phyloP scores from a whole-genome alignment of 352 stramenopile genomes.

The Phytophthora citricola region DNA sequence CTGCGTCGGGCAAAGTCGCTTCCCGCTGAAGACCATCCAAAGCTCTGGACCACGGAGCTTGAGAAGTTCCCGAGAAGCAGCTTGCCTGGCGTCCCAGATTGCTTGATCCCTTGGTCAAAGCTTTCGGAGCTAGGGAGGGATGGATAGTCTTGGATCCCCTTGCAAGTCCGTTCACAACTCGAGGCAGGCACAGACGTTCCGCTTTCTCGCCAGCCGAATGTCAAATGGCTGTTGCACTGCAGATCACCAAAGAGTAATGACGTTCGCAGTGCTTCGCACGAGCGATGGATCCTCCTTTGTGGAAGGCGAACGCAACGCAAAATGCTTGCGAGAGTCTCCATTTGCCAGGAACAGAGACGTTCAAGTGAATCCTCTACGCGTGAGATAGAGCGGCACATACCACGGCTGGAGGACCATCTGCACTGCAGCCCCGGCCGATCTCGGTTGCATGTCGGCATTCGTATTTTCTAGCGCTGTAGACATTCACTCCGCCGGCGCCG shows the following conservation, averaged over 20 bases:
- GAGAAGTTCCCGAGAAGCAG: not conserved
- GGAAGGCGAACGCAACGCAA: not conserved
- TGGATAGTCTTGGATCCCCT: slow-evolving; percentile 8
- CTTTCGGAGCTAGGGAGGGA: not conserved
- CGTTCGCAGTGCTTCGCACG: not conserved
- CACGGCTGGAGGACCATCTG: slow-evolving; percentile 7
- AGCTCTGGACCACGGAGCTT: too few relatives aligned
- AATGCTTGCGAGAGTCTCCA: not conserved
- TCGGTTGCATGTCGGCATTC: not conserved
- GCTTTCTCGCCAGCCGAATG: slow-evolving; percentile 8
- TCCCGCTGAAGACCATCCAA: too few relatives aligned
- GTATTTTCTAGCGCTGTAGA: not conserved
- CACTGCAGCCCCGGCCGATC: slow-evolving; percentile 2
- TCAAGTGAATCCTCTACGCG: slow-evolving; percentile 5
- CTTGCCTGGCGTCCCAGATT: slow-evolving; percentile 4
- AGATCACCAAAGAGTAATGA: slow-evolving; percentile 1
- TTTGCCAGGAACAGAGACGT: slow-evolving; percentile 5
- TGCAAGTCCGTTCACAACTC: not conserved
- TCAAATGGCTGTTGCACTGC: not conserved
- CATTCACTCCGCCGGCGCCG: slow-evolving; percentile 1
- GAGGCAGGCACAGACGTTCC: not conserved
- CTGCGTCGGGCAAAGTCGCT: too few relatives aligned
- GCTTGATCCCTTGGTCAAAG: not conserved
- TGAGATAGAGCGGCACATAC: slow-evolving; percentile 9
- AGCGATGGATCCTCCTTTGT: not conserved